Evolutionary conservation across 495 filamentous ascomycete genomes (phyloP).

Genomic region (Daldinia caldariorum): DNA sequence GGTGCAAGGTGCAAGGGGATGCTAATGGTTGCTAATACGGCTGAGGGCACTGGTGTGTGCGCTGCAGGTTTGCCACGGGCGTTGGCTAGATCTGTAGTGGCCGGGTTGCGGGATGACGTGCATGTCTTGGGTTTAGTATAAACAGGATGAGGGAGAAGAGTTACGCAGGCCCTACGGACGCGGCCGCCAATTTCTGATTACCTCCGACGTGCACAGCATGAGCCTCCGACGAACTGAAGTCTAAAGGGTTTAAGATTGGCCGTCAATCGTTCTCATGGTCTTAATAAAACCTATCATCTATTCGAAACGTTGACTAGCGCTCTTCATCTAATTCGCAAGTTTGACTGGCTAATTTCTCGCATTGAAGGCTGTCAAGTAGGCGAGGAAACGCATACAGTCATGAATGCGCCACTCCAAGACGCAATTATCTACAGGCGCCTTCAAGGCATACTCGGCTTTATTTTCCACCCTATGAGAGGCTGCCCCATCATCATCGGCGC

Average conservation of each 20-base stretch:
- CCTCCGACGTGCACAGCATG: slow-evolving; percentile 44
- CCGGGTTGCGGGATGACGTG: slow-evolving; percentile 41
- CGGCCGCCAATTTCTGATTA: slow-evolving; percentile 37
- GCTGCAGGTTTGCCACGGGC: slow-evolving; percentile 31
- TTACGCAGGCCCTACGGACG: slow-evolving; percentile 39
- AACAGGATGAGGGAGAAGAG: slow-evolving; percentile 21
- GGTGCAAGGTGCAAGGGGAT: background rate
- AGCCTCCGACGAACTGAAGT: slow-evolving; percentile 33
- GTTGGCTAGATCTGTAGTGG: slow-evolving; percentile 39
- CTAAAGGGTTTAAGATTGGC: slow-evolving; percentile 16
- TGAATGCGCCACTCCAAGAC: slow-evolving; percentile 39
- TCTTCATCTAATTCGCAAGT: slow-evolving; percentile 15
- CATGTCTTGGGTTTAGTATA: slow-evolving; percentile 39
- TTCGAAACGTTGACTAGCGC: slow-evolving; percentile 2
- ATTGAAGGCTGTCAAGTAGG: slow-evolving; percentile 14
- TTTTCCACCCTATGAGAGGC: slow-evolving; percentile 44
- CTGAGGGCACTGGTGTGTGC: slow-evolving; percentile 5
- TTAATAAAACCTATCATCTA: slow-evolving; percentile 10
- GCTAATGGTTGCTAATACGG: slow-evolving; percentile 6
- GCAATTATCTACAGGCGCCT: slow-evolving; percentile 41
- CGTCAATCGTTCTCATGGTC: slow-evolving; percentile 2
- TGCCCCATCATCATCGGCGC: slow-evolving; percentile 46
- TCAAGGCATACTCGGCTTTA: slow-evolving; percentile 43
- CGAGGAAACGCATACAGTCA: background rate
- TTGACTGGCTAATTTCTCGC: slow-evolving; percentile 14